Percentiles rank a stretch among this genome's conserved stretches.
These are phyloP conservation scores for Blastocystis sp. DNA, from an alignment of 352 stramenopile species.

Conservation along the genomic window DNA sequence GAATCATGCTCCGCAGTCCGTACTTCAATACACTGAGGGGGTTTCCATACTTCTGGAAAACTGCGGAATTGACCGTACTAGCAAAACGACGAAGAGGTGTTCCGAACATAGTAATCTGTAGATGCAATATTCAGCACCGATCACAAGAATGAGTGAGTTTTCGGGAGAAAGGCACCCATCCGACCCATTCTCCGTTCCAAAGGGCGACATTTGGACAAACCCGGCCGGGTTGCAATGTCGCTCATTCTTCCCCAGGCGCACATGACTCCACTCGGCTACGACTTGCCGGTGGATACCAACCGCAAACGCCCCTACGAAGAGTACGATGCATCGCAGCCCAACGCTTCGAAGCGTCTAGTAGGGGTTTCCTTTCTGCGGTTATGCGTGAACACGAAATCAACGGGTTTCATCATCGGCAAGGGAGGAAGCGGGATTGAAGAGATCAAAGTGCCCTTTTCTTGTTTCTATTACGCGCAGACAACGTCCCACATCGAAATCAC, in stretches of 20 bases:
- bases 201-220: background rate
- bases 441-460: background rate
- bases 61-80: conserved; percentile 61
- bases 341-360: background rate
- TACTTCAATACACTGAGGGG: conserved; percentile 48
- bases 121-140: background rate
- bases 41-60: conserved; percentile 69
- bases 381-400: background rate
- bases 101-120: background rate
- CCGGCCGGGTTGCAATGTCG: background rate
- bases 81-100: conserved; percentile 61
- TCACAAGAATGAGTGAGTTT: background rate
- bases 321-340: background rate
- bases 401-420: conserved; percentile 12
- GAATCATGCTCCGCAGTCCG: background rate
- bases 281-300: background rate
- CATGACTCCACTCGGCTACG: background rate
- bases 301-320: conserved; percentile 12
- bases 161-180: background rate
- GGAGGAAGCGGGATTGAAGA: background rate
- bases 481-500: background rate
- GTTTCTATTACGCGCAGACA: background rate
- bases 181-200: conserved; percentile 12
- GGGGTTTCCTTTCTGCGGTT: conserved; percentile 3
- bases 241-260: background rate